Conservation (phyloP, 192 early-diverging fungal species). For the Backusella psychrophila region DNA sequence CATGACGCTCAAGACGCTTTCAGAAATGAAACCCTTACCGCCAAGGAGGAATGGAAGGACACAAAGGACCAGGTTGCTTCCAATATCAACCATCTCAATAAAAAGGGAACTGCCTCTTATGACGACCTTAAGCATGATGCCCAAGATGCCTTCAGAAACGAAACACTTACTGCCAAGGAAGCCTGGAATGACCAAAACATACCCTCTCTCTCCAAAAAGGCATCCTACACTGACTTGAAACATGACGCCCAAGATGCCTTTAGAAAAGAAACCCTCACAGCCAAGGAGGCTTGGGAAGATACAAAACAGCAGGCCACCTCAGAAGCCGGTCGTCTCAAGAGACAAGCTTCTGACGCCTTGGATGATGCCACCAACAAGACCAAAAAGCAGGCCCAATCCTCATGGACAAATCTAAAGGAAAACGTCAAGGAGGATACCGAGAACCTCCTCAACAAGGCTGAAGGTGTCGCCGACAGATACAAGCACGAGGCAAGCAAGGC, state of each 20-base stretch:
- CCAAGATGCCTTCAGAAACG: not conserved
- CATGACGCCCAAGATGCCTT: not conserved
- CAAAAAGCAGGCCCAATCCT: not conserved
- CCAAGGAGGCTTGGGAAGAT: not conserved
- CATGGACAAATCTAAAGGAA: not conserved
- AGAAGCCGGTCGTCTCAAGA: conserved; percentile 1
- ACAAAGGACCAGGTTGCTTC: not conserved
- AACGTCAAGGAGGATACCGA: conserved; percentile 1
- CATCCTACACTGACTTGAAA: too few species aligned
- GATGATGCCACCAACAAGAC: not conserved
- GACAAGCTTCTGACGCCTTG: not conserved
- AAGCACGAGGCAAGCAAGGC: not conserved
- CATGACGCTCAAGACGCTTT: not conserved
- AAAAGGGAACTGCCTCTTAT: not conserved
- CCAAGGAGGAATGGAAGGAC: not conserved
- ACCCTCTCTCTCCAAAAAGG: not conserved
- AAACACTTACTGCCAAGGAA: not conserved
- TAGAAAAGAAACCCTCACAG: not conserved
- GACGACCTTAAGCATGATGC: not conserved
- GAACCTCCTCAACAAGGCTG: not conserved
- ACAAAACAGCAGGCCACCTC: not conserved
- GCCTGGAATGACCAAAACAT: not conserved
- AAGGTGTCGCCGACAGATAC: not conserved
- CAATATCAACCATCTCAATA: not conserved
- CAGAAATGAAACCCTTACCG: not conserved